A percentile compares a stretch with the other conserved stretches of the same genome.
phyloP scores from a whole-genome alignment of 768 basidiomycete species.

The Suillus fuscotomentosus region DNA sequence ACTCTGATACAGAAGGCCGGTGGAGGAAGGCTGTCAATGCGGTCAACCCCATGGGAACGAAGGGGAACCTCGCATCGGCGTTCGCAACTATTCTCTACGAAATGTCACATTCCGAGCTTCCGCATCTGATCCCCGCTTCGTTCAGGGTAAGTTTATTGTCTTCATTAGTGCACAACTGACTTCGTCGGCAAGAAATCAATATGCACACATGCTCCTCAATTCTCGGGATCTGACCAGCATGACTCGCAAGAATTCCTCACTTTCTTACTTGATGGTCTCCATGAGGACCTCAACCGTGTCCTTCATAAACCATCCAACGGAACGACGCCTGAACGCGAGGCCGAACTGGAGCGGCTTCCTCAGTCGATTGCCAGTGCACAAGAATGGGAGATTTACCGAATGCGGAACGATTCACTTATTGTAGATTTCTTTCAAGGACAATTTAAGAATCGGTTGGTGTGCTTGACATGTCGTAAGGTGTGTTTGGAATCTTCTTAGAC shows the following conservation, averaged over 20 bases:
- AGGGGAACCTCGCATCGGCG: constrained; percentile 75
- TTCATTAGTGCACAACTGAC: neutral
- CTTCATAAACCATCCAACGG: constrained; percentile 65
- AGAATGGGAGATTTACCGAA: constrained; percentile 90
- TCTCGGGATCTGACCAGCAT: constrained; percentile 87
- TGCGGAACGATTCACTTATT: constrained; percentile 88
- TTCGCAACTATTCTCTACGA: constrained; percentile 84
- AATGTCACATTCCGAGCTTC: constrained; percentile 85
- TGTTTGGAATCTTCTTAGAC: constrained; percentile 13
- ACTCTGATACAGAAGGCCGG: constrained; percentile 54
- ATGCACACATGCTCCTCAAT: constrained; percentile 64
- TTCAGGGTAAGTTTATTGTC: constrained; percentile 69
- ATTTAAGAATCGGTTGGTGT: constrained; percentile 86
- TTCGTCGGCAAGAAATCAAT: constrained; percentile 46
- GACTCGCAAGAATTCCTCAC: constrained; percentile 97
- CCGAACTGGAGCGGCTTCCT: constrained; percentile 83
- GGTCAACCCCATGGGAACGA: constrained; percentile 83
- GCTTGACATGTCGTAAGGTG: constrained; percentile 88
- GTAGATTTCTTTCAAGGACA: constrained; percentile 99
- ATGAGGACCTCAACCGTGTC: constrained; percentile 86
- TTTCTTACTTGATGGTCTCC: constrained; percentile 89
- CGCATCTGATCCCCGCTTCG: constrained; percentile 75
- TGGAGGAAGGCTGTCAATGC: constrained; percentile 86
- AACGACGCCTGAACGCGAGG: constrained; percentile 77
- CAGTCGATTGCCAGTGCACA: constrained; percentile 86